Evolutionary conservation across 306 rosid species (phyloP).

Genomic region (Morella rubra): DNA sequence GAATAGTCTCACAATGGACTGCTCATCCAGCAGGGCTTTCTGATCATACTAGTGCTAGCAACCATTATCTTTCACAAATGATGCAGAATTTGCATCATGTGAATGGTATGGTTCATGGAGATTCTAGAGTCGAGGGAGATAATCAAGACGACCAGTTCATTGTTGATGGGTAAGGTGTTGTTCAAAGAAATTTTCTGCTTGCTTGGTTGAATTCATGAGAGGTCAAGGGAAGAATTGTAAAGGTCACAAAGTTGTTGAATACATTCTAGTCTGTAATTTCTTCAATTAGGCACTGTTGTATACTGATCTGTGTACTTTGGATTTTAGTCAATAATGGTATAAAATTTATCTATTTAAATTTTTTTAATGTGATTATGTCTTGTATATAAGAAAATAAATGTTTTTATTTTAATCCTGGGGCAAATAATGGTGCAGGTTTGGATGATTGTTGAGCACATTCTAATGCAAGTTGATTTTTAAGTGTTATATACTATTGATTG

Average conservation of each 20-base stretch:
- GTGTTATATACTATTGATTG: not conserved
- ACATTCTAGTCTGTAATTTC: slow-evolving; percentile 43
- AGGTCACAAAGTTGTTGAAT: slow-evolving; percentile 53
- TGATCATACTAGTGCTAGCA: slow-evolving; percentile 85
- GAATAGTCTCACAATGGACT: slow-evolving; percentile 90
- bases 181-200: slow-evolving; percentile 24
- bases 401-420: not conserved
- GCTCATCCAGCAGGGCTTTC: slow-evolving; percentile 79
- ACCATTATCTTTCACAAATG: slow-evolving; percentile 90
- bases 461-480: not conserved
- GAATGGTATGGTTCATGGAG: slow-evolving; percentile 75
- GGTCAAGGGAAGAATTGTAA: slow-evolving; percentile 31
- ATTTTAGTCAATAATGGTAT: slow-evolving; percentile 24
- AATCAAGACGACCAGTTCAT: slow-evolving; percentile 94
- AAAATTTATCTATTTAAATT: slow-evolving; percentile 20
- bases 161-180: slow-evolving; percentile 63
- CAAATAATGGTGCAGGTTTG: not conserved
- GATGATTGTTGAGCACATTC: not conserved
- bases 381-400: slow-evolving; percentile 35
- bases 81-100: slow-evolving; percentile 97
- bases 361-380: slow-evolving; percentile 47
- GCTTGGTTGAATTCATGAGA: slow-evolving; percentile 8
- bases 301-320: slow-evolving; percentile 36
- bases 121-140: slow-evolving; percentile 85
- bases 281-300: slow-evolving; percentile 46